These are phyloP conservation scores for Caryocar brasiliense DNA, from an alignment of 441 rosid species.

Conservation along the genomic window DNA sequence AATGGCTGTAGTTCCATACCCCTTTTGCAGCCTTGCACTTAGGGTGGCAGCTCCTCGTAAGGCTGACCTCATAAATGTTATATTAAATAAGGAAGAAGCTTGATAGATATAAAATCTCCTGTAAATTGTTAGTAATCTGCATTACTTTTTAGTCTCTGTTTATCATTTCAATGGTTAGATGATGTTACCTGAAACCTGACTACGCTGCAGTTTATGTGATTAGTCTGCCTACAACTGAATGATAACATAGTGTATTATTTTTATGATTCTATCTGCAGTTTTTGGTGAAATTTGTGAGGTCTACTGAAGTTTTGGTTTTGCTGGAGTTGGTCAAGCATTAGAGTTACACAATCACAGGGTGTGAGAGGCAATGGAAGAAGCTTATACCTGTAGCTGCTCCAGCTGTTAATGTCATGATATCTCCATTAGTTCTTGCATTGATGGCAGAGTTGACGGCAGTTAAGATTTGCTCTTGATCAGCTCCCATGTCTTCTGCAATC, in stretches of 20 bases:
- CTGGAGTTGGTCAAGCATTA: background rate
- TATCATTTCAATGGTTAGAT: too few relatives aligned
- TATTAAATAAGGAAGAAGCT: constrained; percentile 5
- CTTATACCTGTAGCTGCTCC: constrained; percentile 88
- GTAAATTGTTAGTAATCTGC: too few relatives aligned
- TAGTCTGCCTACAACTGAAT: background rate
- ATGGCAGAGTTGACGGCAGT: constrained; percentile 67
- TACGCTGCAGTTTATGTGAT: too few relatives aligned
- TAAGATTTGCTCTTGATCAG: constrained; percentile 66
- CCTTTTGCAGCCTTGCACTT: constrained; percentile 66
- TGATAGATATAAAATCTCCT: too few relatives aligned
- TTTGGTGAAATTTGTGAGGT: background rate
- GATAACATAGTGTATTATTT: background rate
- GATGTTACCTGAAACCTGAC: too few relatives aligned
- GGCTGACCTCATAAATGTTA: constrained; percentile 30
- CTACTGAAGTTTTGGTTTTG: background rate
- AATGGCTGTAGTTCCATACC: constrained; percentile 34
- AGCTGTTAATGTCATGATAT: constrained; percentile 85
- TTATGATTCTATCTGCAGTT: background rate
- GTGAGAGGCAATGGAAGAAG: constrained; percentile 5
- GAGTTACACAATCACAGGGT: background rate
- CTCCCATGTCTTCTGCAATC: constrained; percentile 86
- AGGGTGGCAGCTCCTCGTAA: constrained; percentile 69
- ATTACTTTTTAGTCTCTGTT: too few relatives aligned
- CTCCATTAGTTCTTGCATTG: constrained; percentile 72